Conservation (phyloP, 2,329 filamentous ascomycete genomes). For the Fusarium xylarioides region DNA sequence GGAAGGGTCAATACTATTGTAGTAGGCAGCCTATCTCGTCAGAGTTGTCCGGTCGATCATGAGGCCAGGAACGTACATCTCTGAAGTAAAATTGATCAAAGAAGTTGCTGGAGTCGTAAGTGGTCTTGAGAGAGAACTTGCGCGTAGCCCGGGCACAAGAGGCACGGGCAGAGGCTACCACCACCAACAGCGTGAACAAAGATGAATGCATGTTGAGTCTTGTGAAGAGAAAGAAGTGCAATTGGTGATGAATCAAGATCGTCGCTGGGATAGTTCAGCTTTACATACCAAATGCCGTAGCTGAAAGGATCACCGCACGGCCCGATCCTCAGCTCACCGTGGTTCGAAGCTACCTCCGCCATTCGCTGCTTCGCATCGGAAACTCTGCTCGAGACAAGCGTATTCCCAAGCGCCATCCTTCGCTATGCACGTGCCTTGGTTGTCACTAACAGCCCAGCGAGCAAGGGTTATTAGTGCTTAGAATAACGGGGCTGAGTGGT, state of each 20-base stretch:
- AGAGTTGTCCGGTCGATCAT: not conserved
- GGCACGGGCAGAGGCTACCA: not conserved
- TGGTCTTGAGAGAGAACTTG: conserved; percentile 17
- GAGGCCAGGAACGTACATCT: not conserved
- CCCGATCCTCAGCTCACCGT: not conserved
- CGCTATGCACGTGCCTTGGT: not conserved
- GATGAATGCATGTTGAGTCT: not conserved
- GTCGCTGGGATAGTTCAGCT: not conserved
- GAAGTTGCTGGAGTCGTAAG: conserved; percentile 50
- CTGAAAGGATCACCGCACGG: not conserved
- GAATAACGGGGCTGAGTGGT: conserved; percentile 5
- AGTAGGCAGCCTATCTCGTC: conserved; percentile 7
- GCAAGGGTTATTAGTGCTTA: conserved; percentile 9
- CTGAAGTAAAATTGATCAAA: conserved; percentile 55
- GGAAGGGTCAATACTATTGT: conserved; percentile 24
- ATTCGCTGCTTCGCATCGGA: not conserved
- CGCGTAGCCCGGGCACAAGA: not conserved
- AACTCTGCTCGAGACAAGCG: not conserved
- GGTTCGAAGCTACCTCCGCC: not conserved
- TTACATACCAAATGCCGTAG: not conserved
- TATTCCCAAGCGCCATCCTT: not conserved
- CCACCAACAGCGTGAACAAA: not conserved
- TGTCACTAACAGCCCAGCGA: not conserved
- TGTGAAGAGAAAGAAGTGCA: not conserved
- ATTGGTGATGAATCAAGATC: not conserved